phyloP scores from a whole-genome alignment of 2,329 filamentous ascomycete species.

The Penicillium brasilianum region DNA sequence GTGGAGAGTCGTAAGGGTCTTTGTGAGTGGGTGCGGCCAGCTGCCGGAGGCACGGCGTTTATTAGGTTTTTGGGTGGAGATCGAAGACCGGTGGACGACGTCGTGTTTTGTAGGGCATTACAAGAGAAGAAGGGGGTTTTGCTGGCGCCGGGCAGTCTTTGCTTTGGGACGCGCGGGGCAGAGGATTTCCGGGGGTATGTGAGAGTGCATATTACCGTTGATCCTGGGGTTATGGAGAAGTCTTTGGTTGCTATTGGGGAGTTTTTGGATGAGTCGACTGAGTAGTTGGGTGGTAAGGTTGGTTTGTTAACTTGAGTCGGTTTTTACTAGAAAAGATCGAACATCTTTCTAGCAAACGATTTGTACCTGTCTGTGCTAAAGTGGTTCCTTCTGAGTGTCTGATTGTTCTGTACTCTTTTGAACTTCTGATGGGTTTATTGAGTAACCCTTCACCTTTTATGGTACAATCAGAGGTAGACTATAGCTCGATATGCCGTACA shows the following conservation, averaged over 20 bases:
- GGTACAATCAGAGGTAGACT: too few species aligned
- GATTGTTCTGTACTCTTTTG: too few species aligned
- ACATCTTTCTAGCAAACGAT: too few species aligned
- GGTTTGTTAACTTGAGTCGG: too few species aligned
- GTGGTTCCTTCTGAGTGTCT: too few species aligned
- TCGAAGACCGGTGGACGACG: slow-evolving; percentile 13
- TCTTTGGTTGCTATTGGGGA: slow-evolving; percentile 2
- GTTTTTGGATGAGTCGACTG: slow-evolving; percentile 54
- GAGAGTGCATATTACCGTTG: slow-evolving; percentile 16
- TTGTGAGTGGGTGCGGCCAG: slow-evolving; percentile 8
- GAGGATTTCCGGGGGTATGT: slow-evolving; percentile 16
- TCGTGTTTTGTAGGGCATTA: slow-evolving; percentile 14
- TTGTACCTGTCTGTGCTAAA: too few species aligned
- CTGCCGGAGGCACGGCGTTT: slow-evolving; percentile 16
- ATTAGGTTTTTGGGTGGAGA: neutral
- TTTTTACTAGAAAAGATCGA: too few species aligned
- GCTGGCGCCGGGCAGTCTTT: slow-evolving; percentile 17
- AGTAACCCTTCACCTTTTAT: too few species aligned
- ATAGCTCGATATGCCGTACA: too few species aligned
- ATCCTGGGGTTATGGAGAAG: neutral
- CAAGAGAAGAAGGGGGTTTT: slow-evolving; percentile 11
- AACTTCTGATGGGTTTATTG: too few species aligned
- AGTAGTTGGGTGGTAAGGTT: slow-evolving; percentile 60
- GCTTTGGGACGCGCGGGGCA: slow-evolving; percentile 8
- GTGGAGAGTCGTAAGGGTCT: neutral